Evolutionary conservation across 306 rosid genomes (phyloP), one percentile per base, ranked within the genome.

Genomic region (Pueraria montana): DNA sequence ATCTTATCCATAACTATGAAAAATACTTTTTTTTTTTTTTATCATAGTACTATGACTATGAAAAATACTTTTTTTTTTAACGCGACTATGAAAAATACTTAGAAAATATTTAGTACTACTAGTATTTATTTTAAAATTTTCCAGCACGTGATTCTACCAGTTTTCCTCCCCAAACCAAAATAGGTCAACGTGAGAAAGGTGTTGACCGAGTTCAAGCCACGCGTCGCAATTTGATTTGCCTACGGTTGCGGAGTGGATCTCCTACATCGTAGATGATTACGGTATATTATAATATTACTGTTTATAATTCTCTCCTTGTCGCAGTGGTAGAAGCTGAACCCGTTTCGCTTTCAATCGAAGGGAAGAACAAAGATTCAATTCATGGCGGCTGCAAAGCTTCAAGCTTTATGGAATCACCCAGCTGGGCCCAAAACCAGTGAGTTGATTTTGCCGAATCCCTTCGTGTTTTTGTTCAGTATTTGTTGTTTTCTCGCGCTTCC

Each of bases 381-480:
- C 68, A 96, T 96, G 99, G 98, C 96, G 70, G 8, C 97, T 85
- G 87, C 98, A 80, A 96, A 92, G 94, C 86, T 96, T 77, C 98
- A 94, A 87, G 93, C 96, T 68, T 74, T 96, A 40, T 93, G 91
- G 99, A 96, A 96, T 89, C 98, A 96, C 80, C 99, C 98, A 10
- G 97, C 97, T 68, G 99, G 99, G 17, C 99, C 99, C 53, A 96
- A 93, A 93, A 96, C 99, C 84, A 94, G 99, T 96, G 83, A 90
- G 94, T 92, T 20, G 10, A 8, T 69, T 75, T 38, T 63, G 4
- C 78, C 23, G 11, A 34, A 76, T 36, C 4, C 13, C 11, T 11
- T 48, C 10, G 3, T n/a, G 10, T 55, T 40, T 27, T 27, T 27
- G 32, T 3, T 27, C 32, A 1, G 32, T 1, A 34, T 34, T 74